Percentiles rank a stretch among this genome's conserved stretches.
Conservation (phyloP, 805 yeast species). For the Yarrowia porcina region DNA sequence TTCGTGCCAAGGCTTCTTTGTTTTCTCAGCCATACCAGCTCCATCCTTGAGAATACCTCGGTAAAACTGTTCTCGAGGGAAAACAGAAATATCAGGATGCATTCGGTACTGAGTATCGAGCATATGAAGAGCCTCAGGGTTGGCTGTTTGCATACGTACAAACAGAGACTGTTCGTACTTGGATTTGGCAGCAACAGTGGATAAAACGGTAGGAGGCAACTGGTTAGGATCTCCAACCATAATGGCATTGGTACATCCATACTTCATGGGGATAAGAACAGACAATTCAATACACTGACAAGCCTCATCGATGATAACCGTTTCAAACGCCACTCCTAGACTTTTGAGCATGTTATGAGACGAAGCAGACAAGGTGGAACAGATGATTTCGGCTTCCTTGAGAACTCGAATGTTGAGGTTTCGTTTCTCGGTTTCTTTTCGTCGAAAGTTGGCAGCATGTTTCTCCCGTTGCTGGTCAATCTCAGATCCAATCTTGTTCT, state of each 20-base stretch:
- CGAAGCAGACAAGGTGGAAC: conserved; percentile 89
- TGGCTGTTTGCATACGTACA: conserved; percentile 80
- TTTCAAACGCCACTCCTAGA: conserved; percentile 74
- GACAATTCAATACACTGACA: conserved; percentile 95
- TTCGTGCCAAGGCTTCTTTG: conserved; percentile 72
- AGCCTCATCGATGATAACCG: conserved; percentile 94
- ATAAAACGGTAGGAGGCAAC: conserved; percentile 92
- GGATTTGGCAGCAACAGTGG: conserved; percentile 76
- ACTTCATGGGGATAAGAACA: conserved; percentile 84
- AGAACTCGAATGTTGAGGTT: conserved; percentile 70
- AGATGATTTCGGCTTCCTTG: conserved; percentile 74
- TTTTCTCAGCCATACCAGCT: conserved; percentile 58
- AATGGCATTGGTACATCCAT: conserved; percentile 84
- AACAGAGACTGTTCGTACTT: conserved; percentile 89
- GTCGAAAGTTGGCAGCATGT: conserved; percentile 63
- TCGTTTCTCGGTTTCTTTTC: conserved; percentile 73
- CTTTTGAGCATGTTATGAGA: conserved; percentile 83
- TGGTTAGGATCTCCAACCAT: conserved; percentile 99
- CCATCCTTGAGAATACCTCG: conserved; percentile 73
- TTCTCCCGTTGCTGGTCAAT: conserved; percentile 78
- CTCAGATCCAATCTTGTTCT: conserved; percentile 67
- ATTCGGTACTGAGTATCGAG: conserved; percentile 93
- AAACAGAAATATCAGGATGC: conserved; percentile 88
- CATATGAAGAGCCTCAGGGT: conserved; percentile 59
- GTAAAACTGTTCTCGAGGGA: conserved; percentile 85